phyloP scores from a whole-genome alignment of 2,329 filamentous ascomycete species.

The Fusarium sp. region DNA sequence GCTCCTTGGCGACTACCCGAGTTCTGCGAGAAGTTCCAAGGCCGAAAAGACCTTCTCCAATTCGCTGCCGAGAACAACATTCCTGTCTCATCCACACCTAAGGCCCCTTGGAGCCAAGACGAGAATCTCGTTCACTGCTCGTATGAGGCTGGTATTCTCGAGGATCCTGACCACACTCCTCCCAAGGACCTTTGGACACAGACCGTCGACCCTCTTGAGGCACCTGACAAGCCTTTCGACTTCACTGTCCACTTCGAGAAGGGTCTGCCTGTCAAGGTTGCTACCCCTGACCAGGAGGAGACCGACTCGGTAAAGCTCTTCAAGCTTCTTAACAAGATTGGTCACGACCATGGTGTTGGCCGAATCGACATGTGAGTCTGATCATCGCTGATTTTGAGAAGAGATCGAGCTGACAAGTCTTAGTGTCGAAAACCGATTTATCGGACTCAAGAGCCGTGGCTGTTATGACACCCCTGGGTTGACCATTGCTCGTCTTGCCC shows the following conservation, averaged over 20 bases:
- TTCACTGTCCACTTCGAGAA: constrained; percentile 74
- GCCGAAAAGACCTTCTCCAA: constrained; percentile 50
- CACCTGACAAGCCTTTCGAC: constrained; percentile 72
- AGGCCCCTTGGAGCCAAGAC: constrained; percentile 73
- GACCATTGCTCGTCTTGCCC: constrained; percentile 46
- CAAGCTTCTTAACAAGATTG: constrained; percentile 72
- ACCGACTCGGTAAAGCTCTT: constrained; percentile 75
- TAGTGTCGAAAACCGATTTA: constrained; percentile 58
- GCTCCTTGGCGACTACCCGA: constrained; percentile 78
- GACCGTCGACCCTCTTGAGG: constrained; percentile 69
- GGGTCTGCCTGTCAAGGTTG: constrained; percentile 74
- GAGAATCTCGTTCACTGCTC: constrained; percentile 43
- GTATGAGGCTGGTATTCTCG: constrained; percentile 46
- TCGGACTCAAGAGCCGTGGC: constrained; percentile 57
- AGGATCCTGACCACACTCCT: constrained; percentile 67
- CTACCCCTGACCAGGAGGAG: constrained; percentile 64
- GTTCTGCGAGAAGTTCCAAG: constrained; percentile 75
- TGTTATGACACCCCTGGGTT: constrained; percentile 30
- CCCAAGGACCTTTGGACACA: constrained; percentile 79
- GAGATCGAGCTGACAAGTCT: not conserved
- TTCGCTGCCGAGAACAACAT: constrained; percentile 75
- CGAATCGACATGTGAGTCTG: constrained; percentile 62
- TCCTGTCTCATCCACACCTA: constrained; percentile 78
- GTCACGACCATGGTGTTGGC: constrained; percentile 72
- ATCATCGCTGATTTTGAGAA: too few species aligned